Conservation (phyloP, 2,329 filamentous ascomycete genomes). For the Aspergillus arachidicola region DNA sequence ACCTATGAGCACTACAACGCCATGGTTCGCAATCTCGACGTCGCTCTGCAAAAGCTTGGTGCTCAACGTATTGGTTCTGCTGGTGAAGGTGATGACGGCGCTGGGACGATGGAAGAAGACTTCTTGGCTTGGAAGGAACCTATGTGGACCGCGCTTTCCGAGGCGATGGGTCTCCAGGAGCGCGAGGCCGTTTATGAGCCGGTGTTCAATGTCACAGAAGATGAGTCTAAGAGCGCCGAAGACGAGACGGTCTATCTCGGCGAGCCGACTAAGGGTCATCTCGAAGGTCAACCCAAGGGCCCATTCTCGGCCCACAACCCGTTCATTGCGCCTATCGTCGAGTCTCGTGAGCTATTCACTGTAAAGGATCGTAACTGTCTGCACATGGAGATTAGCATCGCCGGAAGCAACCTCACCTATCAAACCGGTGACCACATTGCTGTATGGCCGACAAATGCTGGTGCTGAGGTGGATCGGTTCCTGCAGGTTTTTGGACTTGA, state of each 20-base stretch:
- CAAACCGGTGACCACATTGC: conserved; percentile 97
- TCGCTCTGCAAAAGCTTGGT: conserved; percentile 77
- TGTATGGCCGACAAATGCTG: conserved; percentile 94
- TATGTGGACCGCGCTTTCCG: conserved; percentile 87
- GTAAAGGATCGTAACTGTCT: conserved; percentile 91
- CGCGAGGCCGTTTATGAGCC: conserved; percentile 96
- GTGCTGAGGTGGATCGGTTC: conserved; percentile 88
- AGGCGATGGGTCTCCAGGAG: conserved; percentile 87
- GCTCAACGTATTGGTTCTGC: conserved; percentile 82
- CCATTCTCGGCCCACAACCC: conserved; percentile 97
- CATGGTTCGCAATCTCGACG: conserved; percentile 91
- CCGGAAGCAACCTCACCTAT: conserved; percentile 85
- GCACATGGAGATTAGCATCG: conserved; percentile 92
- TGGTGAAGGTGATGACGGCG: conserved; percentile 95
- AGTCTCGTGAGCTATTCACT: conserved; percentile 88
- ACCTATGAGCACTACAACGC: conserved; percentile 99
- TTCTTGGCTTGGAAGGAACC: conserved; percentile 99
- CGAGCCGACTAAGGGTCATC: conserved; percentile 94
- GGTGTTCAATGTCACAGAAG: conserved; percentile 79
- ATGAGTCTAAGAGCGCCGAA: conserved; percentile 71
- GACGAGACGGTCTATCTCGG: conserved; percentile 86
- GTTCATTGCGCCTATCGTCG: conserved; percentile 88
- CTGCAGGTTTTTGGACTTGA: conserved; percentile 74
- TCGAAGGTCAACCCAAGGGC: conserved; percentile 79
- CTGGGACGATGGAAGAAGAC: conserved; percentile 99